Evolutionary conservation across 306 rosid genomes (phyloP), one percentile per base, ranked within the genome.

Genomic region (Prunus armeniaca): DNA sequence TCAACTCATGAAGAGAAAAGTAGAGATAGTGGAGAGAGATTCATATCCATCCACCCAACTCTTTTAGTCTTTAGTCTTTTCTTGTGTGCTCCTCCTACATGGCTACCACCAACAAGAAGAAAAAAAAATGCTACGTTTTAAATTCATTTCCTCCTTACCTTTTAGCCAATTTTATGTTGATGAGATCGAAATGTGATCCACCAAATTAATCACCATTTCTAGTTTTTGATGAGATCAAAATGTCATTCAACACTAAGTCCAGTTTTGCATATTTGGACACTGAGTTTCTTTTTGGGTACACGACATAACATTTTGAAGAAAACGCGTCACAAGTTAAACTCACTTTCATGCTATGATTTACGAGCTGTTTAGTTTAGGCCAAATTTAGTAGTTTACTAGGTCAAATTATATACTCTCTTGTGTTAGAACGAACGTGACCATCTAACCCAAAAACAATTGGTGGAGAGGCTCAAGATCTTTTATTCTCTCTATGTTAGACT

Each of bases 21-120:
- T 83, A 18, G 87, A 20, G 87, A 79, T 50, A 78, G 85, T 64
- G 55, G 84, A 79, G 84, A 82, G 76, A 86, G 86, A 73, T 75
- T 25, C 69, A 69, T 27, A 84, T 77, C 58, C 69, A 78, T 73
- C 58, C 66, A 78, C 60, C 76, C 82, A 84, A 52, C 81, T 81
- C 62, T 27, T 38, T 61, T 49, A 52, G 9, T 22, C 45, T 65
- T 5, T 60, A 46, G 61, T 25, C 28, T 61, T 30, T 27, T 27
- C 54, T 27, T 85, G 54, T 82, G 90, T 75, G 76, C 38, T 49
- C 17, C 61, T 87, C 85, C 84, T 79, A 87, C 86, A 67, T 73
- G 90, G 90, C 88, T 70, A 76, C 83, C 88, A 86, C 87, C 83
- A 80, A 12, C 55, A 64, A 50, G 6, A 28, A 30, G 4, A 9